These are phyloP conservation scores for Chytriomyces confervae DNA, from an alignment of 192 early-diverging fungal species.

Conservation along the genomic window DNA sequence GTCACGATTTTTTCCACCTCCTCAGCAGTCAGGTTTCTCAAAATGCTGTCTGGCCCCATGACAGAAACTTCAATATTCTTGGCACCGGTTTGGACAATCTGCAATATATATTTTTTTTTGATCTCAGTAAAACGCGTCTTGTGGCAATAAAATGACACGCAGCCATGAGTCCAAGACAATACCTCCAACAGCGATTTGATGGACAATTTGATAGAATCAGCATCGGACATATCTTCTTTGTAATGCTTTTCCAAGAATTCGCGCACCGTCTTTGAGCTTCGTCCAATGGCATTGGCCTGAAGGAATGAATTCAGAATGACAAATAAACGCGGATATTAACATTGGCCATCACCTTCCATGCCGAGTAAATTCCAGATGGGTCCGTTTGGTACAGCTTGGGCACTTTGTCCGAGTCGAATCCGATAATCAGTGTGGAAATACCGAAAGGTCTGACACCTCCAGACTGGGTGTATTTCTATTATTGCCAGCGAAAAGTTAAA, in stretches of 20 bases:
- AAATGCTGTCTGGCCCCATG: conserved; percentile 77
- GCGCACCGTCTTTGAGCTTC: conserved; percentile 95
- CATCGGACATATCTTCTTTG: conserved; percentile 78
- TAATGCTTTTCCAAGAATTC: conserved; percentile 99
- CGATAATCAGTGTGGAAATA: conserved; percentile 95
- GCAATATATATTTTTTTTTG: not conserved
- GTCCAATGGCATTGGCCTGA: conserved; percentile 92
- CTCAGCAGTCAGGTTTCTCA: conserved; percentile 49
- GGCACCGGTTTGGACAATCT: conserved; percentile 98
- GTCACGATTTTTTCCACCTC: conserved; percentile 34
- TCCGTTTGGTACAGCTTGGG: conserved; percentile 98
- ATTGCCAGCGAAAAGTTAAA: not conserved
- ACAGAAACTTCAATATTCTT: conserved; percentile 99
- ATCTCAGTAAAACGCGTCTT: too few relatives aligned
- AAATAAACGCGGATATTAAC: too few relatives aligned
- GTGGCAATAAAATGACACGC: too few relatives aligned
- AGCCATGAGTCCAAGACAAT: not conserved
- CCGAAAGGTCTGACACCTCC: conserved; percentile 98
- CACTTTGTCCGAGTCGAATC: conserved; percentile 85
- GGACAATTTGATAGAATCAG: conserved; percentile 86
- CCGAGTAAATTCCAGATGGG: conserved; percentile 97
- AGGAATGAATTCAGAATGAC: too few relatives aligned
- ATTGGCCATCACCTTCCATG: conserved; percentile 78
- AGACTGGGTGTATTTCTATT: conserved; percentile 95
- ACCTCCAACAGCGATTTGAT: conserved; percentile 91